Conservation (phyloP, 768 basidiomycete species). For the Leccinum incarnatum region DNA sequence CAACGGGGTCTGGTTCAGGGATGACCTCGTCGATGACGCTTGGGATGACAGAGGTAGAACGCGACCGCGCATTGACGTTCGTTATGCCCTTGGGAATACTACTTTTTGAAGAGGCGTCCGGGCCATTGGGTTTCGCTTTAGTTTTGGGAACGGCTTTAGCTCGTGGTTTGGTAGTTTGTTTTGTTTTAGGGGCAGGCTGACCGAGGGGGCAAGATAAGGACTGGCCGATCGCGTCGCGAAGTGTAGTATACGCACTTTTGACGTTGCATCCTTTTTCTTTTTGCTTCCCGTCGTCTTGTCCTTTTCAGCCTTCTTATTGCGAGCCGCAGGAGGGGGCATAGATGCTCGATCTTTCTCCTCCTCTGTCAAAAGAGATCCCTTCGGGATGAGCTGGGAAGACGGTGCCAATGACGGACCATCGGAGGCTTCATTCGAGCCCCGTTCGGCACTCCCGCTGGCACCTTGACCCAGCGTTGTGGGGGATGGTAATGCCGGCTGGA, state of each 20-base stretch:
- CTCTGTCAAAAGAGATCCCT: conserved; percentile 13
- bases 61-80: conserved; percentile 48
- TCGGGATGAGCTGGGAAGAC: conserved; percentile 8
- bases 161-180: conserved; percentile 32
- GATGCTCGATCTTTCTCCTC: conserved; percentile 46
- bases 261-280: conserved; percentile 30
- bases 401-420: conserved; percentile 1
- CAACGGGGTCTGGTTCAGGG: conserved; percentile 51
- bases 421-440: neutral
- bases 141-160: conserved; percentile 32
- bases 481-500: neutral
- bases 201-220: neutral
- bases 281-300: conserved; percentile 33
- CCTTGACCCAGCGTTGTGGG: neutral
- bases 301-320: conserved; percentile 27
- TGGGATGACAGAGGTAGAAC: conserved; percentile 71
- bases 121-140: conserved; percentile 18
- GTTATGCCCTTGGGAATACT: conserved; percentile 19
- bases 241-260: conserved; percentile 18
- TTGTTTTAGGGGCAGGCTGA: conserved; percentile 26
- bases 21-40: conserved; percentile 38
- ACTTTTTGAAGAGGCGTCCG: conserved; percentile 17
- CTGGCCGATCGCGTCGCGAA: neutral
- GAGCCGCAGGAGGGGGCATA: conserved; percentile 51
- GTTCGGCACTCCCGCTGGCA: neutral